Percentiles rank a stretch among this genome's conserved stretches.
Evolutionary conservation across 2,329 filamentous ascomycete genomes (phyloP).

Genomic region (Orbilia brochopaga): DNA sequence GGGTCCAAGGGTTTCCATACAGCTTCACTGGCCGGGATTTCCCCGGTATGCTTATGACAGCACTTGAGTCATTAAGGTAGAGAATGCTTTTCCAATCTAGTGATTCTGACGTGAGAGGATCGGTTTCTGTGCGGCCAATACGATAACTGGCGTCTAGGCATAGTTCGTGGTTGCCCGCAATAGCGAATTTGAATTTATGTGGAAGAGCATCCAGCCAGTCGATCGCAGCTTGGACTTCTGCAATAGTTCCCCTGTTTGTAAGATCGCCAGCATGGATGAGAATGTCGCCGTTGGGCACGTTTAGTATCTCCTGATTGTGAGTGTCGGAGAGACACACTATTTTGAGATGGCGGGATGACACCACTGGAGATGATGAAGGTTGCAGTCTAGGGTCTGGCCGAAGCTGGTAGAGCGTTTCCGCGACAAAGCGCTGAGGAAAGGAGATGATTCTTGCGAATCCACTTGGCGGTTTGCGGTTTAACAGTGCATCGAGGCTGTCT

Average conservation of each 20-base stretch:
- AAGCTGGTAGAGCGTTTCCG: slow-evolving; percentile 15
- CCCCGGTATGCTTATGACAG: slow-evolving; percentile 69
- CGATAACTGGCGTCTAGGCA: slow-evolving; percentile 72
- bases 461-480: slow-evolving; percentile 19
- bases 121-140: slow-evolving; percentile 59
- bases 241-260: slow-evolving; percentile 72
- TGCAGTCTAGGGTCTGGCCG: background rate
- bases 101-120: slow-evolving; percentile 62
- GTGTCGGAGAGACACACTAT: slow-evolving; percentile 92
- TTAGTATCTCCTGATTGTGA: slow-evolving; percentile 67
- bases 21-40: slow-evolving; percentile 66
- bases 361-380: background rate
- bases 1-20: slow-evolving; percentile 83
- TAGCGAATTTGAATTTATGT: slow-evolving; percentile 78
- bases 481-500: slow-evolving; percentile 33
- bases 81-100: slow-evolving; percentile 72
- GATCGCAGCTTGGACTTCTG: slow-evolving; percentile 79
- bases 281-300: slow-evolving; percentile 78
- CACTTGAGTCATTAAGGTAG: slow-evolving; percentile 75
- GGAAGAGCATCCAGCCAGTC: slow-evolving; percentile 79
- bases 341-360: slow-evolving; percentile 64
- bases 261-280: slow-evolving; percentile 91
- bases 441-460: slow-evolving; percentile 15
- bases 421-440: slow-evolving; percentile 20
- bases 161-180: slow-evolving; percentile 91